Conservation (phyloP, 345 rosid genomes). For the Sapria himalayana region DNA sequence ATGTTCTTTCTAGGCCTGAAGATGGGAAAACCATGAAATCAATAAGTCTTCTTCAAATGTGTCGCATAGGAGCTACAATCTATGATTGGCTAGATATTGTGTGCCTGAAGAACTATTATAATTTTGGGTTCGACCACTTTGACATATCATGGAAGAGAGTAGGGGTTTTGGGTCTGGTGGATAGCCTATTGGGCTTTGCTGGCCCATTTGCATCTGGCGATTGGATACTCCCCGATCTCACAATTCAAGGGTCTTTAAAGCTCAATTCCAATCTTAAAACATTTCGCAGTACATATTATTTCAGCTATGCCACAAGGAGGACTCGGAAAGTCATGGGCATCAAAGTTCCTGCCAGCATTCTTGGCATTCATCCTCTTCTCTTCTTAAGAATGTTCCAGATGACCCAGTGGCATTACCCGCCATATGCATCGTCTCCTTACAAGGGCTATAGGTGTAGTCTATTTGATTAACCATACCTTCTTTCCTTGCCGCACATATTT, state of each 20-base stretch:
- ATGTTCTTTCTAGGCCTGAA: slow-evolving; percentile 62
- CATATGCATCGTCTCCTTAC: slow-evolving; percentile 44
- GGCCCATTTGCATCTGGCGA: slow-evolving; percentile 78
- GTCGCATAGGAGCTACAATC: slow-evolving; percentile 58
- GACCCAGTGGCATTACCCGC: slow-evolving; percentile 62
- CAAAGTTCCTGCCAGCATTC: slow-evolving; percentile 58
- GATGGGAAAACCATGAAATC: slow-evolving; percentile 67
- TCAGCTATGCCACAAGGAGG: slow-evolving; percentile 81
- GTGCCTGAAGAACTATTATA: slow-evolving; percentile 69
- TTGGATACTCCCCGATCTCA: slow-evolving; percentile 92
- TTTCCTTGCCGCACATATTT: not conserved
- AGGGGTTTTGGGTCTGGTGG: slow-evolving; percentile 47
- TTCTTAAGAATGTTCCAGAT: slow-evolving; percentile 73
- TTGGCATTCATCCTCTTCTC: slow-evolving; percentile 67
- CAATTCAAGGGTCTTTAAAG: slow-evolving; percentile 60
- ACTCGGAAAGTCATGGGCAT: slow-evolving; percentile 40
- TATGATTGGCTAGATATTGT: slow-evolving; percentile 90
- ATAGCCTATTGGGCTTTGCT: slow-evolving; percentile 46
- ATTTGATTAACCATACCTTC: not conserved
- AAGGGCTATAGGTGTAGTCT: slow-evolving; percentile 62
- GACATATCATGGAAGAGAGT: slow-evolving; percentile 56
- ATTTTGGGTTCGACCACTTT: slow-evolving; percentile 87
- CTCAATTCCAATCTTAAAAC: slow-evolving; percentile 40
- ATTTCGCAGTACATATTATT: slow-evolving; percentile 63
- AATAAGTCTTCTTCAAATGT: slow-evolving; percentile 53